These are phyloP conservation scores for Nemania sp. DNA, from an alignment of 2,329 filamentous ascomycete genomes.

Conservation along the genomic window DNA sequence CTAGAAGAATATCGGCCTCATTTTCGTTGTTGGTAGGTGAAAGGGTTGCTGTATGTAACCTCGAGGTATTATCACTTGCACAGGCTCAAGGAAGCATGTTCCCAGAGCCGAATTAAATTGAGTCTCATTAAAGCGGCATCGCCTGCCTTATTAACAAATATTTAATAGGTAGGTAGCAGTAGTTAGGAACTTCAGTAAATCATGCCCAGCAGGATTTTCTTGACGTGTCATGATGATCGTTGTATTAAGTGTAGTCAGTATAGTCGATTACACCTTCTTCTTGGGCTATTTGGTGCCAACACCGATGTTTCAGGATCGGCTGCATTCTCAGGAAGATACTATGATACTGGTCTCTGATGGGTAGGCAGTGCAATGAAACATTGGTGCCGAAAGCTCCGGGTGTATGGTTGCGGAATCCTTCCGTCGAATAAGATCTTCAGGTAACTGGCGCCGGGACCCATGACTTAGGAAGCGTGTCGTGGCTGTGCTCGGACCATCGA, in stretches of 20 bases:
- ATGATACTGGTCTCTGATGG: not conserved
- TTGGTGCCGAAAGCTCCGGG: slow-evolving; percentile 4
- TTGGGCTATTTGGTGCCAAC: not conserved
- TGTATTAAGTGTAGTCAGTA: not conserved
- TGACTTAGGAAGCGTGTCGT: slow-evolving; percentile 5
- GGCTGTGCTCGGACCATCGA: slow-evolving; percentile 24
- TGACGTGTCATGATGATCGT: not conserved
- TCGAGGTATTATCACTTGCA: not conserved
- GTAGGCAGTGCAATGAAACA: slow-evolving; percentile 4
- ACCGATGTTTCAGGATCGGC: not conserved
- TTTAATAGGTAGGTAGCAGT: too few species aligned
- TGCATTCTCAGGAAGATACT: not conserved
- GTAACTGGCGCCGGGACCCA: not conserved
- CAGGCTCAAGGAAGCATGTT: not conserved
- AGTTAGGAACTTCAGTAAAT: not conserved
- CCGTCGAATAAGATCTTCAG: slow-evolving; percentile 4
- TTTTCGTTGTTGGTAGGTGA: not conserved
- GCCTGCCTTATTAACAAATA: not conserved
- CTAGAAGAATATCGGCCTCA: not conserved
- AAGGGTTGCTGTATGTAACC: not conserved
- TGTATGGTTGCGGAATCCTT: slow-evolving; percentile 10
- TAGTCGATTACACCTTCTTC: not conserved
- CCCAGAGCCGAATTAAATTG: not conserved
- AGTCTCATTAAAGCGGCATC: slow-evolving; percentile 8
- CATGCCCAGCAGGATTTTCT: not conserved